Conservation (phyloP, 345 rosid species). For the Rhizophora mangle region DNA sequence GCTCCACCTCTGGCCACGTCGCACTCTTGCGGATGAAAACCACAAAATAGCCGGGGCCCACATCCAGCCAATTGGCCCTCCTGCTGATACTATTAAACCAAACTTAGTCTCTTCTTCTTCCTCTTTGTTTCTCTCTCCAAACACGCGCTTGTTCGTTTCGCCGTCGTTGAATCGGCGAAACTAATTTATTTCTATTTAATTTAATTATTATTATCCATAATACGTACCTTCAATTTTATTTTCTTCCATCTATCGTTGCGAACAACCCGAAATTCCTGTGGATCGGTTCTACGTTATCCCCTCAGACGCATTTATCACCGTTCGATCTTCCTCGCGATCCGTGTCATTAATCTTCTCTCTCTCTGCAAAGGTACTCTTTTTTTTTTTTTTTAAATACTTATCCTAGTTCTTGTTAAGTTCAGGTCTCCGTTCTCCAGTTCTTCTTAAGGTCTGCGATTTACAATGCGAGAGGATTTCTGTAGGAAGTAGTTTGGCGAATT, state of each 20-base stretch:
- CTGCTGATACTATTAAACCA: background rate
- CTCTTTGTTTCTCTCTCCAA: constrained; percentile 4
- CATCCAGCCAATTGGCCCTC: background rate
- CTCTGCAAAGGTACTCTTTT: background rate
- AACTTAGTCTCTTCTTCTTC: background rate
- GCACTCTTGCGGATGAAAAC: background rate
- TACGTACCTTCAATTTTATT: too few relatives aligned
- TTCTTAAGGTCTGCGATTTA: background rate
- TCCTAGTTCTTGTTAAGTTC: constrained; percentile 8
- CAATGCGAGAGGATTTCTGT: too few relatives aligned
- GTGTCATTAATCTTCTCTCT: background rate
- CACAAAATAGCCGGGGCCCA: constrained; percentile 20
- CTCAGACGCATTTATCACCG: constrained; percentile 38
- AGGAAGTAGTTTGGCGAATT: background rate
- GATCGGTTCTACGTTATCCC: constrained; percentile 16
- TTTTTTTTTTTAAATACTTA: background rate
- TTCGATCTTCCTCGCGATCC: constrained; percentile 47
- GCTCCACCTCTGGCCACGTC: constrained; percentile 11
- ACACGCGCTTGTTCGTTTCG: constrained; percentile 17
- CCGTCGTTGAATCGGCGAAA: constrained; percentile 39
- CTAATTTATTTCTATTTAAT: constrained; percentile 16
- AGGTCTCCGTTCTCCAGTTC: background rate
- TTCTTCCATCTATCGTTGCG: too few relatives aligned
- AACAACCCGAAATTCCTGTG: too few relatives aligned
- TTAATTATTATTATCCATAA: background rate